Evolutionary conservation across 2,329 filamentous ascomycete genomes (phyloP).

Genomic region (Aspergillus eucalypticola): DNA sequence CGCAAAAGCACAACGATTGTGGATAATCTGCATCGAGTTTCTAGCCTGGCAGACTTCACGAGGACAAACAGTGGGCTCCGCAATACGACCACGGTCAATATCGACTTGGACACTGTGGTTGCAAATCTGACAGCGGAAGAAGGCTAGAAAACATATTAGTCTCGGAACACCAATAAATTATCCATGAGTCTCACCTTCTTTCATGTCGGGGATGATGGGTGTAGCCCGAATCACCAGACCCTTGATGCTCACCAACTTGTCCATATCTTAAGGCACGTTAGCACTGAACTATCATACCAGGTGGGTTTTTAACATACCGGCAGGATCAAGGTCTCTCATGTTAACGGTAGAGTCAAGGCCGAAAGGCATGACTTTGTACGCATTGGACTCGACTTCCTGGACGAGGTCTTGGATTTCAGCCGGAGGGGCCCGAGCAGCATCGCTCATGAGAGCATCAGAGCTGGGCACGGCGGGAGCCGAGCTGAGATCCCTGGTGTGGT

Average conservation of each 20-base stretch:
- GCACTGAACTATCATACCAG: conserved; percentile 1
- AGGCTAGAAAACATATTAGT: conserved; percentile 55
- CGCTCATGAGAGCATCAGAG: conserved; percentile 65
- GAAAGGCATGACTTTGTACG: conserved; percentile 86
- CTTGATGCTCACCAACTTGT: conserved; percentile 92
- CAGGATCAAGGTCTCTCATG: conserved; percentile 89
- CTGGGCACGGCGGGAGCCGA: conserved; percentile 77
- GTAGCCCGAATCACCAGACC: conserved; percentile 94
- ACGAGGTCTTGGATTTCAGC: conserved; percentile 66
- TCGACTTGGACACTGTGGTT: conserved; percentile 87
- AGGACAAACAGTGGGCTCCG: conserved; percentile 88
- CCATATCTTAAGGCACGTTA: conserved; percentile 69
- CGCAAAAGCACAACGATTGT: conserved; percentile 91
- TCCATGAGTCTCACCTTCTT: conserved; percentile 60
- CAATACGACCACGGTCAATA: conserved; percentile 93
- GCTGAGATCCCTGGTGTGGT: conserved; percentile 58
- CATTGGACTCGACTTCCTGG: conserved; percentile 74
- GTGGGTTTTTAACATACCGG: conserved; percentile 52
- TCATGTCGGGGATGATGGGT: conserved; percentile 98
- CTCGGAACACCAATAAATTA: neutral
- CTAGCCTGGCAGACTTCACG: conserved; percentile 76
- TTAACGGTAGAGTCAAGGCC: conserved; percentile 86
- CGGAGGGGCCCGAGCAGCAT: conserved; percentile 34
- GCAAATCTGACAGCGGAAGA: conserved; percentile 93
- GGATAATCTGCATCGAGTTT: conserved; percentile 97